phyloP scores from a whole-genome alignment of 176 grass and related monocot genomes.

The Eleusine indica region DNA sequence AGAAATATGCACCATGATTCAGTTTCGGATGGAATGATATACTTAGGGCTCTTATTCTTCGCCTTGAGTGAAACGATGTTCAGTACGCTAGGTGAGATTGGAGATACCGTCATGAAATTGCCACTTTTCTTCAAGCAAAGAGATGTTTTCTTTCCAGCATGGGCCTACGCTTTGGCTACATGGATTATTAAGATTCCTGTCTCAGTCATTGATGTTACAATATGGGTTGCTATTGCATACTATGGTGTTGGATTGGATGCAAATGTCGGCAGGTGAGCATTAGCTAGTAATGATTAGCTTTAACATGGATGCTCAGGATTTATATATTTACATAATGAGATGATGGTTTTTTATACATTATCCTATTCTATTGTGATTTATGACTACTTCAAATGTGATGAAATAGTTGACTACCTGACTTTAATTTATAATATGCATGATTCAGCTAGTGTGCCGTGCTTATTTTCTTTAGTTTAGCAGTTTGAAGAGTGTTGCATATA shows the following conservation, averaged over 20 bases:
- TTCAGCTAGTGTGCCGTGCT: no score
- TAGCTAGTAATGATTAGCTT: no score
- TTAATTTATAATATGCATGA: no score
- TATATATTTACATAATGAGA: no score
- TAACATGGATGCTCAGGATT: no score
- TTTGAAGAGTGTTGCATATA: no score
- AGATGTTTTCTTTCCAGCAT: conserved; percentile 65
- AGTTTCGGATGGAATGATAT: conserved; percentile 40
- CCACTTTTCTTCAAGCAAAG: conserved; percentile 76
- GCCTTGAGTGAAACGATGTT: conserved; percentile 51
- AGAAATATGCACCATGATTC: conserved; percentile 48
- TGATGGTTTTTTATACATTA: no score
- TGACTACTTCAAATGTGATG: no score
- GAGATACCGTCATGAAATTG: conserved; percentile 48
- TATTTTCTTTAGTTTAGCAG: no score
- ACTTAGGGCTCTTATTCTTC: conserved; percentile 59
- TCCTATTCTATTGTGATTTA: no score
- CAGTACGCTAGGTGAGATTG: conserved; percentile 51
- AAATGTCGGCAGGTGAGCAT: conserved; percentile 51
- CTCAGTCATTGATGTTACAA: conserved; percentile 47
- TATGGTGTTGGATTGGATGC: conserved; percentile 70
- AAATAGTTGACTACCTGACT: no score
- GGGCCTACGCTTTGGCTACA: conserved; percentile 55
- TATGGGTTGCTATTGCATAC: conserved; percentile 58
- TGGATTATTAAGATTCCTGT: conserved; percentile 66